Conservation (phyloP, 768 basidiomycete genomes). For the Mycena leptocephala region DNA sequence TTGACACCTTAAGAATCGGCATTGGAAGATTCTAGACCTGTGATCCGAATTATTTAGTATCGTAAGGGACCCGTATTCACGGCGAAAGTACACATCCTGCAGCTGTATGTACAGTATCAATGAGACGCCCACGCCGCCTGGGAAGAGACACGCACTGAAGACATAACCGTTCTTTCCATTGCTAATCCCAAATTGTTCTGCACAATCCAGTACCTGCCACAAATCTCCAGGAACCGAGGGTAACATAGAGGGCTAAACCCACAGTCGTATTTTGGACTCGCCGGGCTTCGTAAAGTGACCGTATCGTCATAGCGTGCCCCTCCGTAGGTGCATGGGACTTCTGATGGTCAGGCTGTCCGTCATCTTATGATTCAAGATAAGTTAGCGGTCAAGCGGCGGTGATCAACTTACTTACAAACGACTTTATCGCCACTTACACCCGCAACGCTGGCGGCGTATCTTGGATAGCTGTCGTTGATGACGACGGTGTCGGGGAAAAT, state of each 20-base stretch:
- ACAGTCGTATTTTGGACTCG: not conserved
- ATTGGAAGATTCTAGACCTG: not conserved
- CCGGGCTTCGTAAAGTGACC: not conserved
- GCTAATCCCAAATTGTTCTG: conserved; percentile 18
- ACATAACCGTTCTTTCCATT: not conserved
- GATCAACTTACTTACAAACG: not conserved
- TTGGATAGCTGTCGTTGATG: not conserved
- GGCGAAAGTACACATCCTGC: not conserved
- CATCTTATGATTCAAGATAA: conserved; percentile 1
- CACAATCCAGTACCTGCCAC: conserved; percentile 12
- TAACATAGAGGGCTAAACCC: no score
- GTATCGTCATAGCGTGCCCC: conserved; percentile 4
- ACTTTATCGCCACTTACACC: not conserved
- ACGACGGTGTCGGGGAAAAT: no score
- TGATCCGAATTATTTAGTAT: not conserved
- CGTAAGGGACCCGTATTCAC: not conserved
- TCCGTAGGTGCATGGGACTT: conserved; percentile 9
- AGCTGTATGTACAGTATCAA: not conserved
- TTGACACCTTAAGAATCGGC: not conserved
- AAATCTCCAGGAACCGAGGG: no score
- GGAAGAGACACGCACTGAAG: conserved; percentile 1
- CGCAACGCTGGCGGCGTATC: not conserved
- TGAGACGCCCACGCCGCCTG: not conserved
- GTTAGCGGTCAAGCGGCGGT: not conserved
- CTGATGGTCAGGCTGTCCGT: not conserved